Evolutionary conservation across 352 stramenopile genomes (phyloP), one percentile per base, ranked within the genome.

Genomic region (Phytophthora podocarpi): DNA sequence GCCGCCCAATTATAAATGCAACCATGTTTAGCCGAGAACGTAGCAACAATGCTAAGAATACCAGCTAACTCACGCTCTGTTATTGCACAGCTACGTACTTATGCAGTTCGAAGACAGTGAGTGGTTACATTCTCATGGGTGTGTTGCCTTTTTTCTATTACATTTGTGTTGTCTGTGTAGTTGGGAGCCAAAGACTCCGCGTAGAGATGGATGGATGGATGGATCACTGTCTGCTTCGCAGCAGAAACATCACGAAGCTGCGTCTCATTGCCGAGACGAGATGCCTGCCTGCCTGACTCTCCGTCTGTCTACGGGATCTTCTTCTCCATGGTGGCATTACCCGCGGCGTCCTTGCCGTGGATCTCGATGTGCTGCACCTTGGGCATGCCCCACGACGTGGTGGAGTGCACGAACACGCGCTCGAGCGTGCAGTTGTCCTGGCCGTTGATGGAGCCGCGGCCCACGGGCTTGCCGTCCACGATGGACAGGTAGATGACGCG

Each of bases 291-390:
- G n/a, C n/a, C n/a, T n/a, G n/a, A n/a, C n/a, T n/a, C n/a, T n/a
- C n/a, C n/a, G n/a, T n/a, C n/a, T n/a, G n/a, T 72, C 60, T 90
- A 94, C 23, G 83, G 81, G 42, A 91, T 60, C 73, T 94, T 94
- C 74, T 92, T 95, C 70, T 95, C 85, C 80, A 93, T 89, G 65
- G 90, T 72, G 31, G 64, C 43, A 51, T 88, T 87, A 46, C 82
- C 83, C 36, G 41, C 55, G 16, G 76, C 57, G 66, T 95, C 85
- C 41, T 76, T 79, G 69, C 82, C 86, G 73, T 93, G 83, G 64
- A 95, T 91, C 77, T 95, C 86, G 72, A 95, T 91, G 82, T 93
- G 81, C 61, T 93, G 77, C 43, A 95, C 85, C 83, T 96, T 96
- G 27, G 87, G 87, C 68, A 96, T 81, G 24, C 87, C 87, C 85